Conservation (phyloP, 441 rosid genomes). For the Adansonia gregorii region DNA sequence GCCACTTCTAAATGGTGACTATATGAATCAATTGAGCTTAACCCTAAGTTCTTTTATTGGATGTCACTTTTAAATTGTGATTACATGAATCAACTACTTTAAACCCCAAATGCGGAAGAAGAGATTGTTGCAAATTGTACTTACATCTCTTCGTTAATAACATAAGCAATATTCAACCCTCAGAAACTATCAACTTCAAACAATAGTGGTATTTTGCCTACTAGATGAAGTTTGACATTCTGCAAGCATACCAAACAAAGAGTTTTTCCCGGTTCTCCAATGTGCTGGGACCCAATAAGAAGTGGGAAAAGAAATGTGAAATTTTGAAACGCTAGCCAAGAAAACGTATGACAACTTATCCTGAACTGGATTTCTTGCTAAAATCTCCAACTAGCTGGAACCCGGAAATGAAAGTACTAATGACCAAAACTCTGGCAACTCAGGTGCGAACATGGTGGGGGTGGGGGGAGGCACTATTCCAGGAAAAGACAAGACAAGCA, state of each 20-base stretch:
- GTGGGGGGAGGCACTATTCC: slow-evolving; percentile 15
- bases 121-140: not conserved
- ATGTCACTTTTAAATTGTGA: no score
- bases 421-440: not conserved
- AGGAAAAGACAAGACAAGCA: not conserved
- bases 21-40: no score
- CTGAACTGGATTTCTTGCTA: not conserved
- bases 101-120: not conserved
- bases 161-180: not conserved
- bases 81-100: no score
- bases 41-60: no score
- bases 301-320: not conserved
- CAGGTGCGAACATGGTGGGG: not conserved
- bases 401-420: not conserved
- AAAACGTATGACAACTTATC: not conserved
- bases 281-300: slow-evolving; percentile 7
- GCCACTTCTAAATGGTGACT: no score
- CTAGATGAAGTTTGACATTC: not conserved
- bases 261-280: not conserved
- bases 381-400: slow-evolving; percentile 2
- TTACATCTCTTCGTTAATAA: not conserved
- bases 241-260: not conserved
- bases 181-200: not conserved
- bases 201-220: not conserved
- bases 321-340: not conserved